phyloP scores from a whole-genome alignment of 2,329 filamentous ascomycete genomes.

The Fusarium nelsonii region DNA sequence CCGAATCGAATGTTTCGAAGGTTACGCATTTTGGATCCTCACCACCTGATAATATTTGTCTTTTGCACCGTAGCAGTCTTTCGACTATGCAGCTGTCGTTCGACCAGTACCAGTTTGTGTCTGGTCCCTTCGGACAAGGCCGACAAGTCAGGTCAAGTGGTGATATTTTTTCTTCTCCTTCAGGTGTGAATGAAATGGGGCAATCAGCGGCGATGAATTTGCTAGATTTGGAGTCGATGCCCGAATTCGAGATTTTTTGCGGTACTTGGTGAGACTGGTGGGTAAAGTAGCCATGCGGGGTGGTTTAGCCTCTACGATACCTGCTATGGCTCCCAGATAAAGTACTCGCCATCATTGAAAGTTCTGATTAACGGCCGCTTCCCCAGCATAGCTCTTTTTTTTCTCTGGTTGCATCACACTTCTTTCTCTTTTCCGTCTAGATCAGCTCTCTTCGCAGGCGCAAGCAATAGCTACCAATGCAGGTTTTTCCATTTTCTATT shows the following conservation, averaged over 20 bases:
- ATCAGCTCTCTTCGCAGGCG: constrained; percentile 34
- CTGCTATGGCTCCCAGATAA: constrained; percentile 18
- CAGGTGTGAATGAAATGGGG: constrained; percentile 45
- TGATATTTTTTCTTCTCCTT: constrained; percentile 14
- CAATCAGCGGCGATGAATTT: constrained; percentile 41
- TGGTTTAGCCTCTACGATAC: constrained; percentile 14
- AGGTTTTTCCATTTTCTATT: constrained; percentile 2
- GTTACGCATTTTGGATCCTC: constrained; percentile 79
- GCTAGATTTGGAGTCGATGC: constrained; percentile 44
- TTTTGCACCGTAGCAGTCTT: constrained; percentile 24
- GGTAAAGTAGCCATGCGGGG: constrained; percentile 29
- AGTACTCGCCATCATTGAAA: constrained; percentile 34
- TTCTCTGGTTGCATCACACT: constrained; percentile 24
- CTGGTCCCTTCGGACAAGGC: constrained; percentile 42
- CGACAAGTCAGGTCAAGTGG: constrained; percentile 27
- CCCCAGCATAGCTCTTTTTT: constrained; percentile 18
- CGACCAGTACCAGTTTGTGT: constrained; percentile 28
- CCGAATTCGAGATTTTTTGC: constrained; percentile 47
- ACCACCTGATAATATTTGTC: constrained; percentile 9
- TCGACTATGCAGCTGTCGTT: constrained; percentile 44
- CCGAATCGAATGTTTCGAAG: constrained; percentile 81
- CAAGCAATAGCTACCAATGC: constrained; percentile 14
- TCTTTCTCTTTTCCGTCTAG: constrained; percentile 26
- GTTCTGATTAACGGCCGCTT: constrained; percentile 29
- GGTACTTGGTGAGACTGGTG: constrained; percentile 38